These are phyloP conservation scores for Lichina pygmaea DNA, from an alignment of 495 filamentous ascomycete genomes.

Conservation along the genomic window DNA sequence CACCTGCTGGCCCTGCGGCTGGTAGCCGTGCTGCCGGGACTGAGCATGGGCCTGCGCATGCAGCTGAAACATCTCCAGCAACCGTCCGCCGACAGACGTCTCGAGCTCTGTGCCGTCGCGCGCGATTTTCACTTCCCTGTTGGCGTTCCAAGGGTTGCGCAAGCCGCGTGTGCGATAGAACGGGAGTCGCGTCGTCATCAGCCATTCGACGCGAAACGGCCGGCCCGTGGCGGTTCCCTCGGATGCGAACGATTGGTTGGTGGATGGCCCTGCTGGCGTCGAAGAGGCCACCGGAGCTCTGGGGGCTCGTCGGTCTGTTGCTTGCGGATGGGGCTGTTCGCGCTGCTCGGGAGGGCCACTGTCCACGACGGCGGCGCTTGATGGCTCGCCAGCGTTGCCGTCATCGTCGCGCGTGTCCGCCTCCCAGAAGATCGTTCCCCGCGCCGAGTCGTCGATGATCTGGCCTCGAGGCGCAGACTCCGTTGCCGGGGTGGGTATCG, in stretches of 20 bases:
- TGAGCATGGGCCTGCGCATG: background rate
- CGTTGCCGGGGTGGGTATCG: slow-evolving; percentile 56
- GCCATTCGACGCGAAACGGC: slow-evolving; percentile 80
- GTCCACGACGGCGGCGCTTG: no score
- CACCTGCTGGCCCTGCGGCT: background rate
- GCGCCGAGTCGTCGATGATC: slow-evolving; percentile 78
- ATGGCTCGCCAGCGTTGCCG: slow-evolving; percentile 8
- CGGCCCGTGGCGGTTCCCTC: slow-evolving; percentile 26
- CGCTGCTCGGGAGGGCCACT: slow-evolving; percentile 4
- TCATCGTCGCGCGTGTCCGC: slow-evolving; percentile 17
- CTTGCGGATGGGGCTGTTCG: slow-evolving; percentile 5
- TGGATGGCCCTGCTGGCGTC: slow-evolving; percentile 5
- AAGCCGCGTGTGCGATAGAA: slow-evolving; percentile 79
- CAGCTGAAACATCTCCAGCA: slow-evolving; percentile 56
- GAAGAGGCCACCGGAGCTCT: background rate
- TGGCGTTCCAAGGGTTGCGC: slow-evolving; percentile 90
- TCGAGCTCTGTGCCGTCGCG: slow-evolving; percentile 89
- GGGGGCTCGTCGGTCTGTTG: slow-evolving; percentile 4
- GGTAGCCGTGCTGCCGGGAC: background rate
- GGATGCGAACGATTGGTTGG: background rate
- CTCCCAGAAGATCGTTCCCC: slow-evolving; percentile 96
- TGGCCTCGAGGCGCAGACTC: slow-evolving; percentile 57
- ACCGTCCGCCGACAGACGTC: slow-evolving; percentile 46
- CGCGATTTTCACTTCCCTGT: slow-evolving; percentile 89
- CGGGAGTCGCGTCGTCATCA: slow-evolving; percentile 61